These are phyloP conservation scores for Penicillium sp. DNA, from an alignment of 2,329 filamentous ascomycete species.

Conservation along the genomic window DNA sequence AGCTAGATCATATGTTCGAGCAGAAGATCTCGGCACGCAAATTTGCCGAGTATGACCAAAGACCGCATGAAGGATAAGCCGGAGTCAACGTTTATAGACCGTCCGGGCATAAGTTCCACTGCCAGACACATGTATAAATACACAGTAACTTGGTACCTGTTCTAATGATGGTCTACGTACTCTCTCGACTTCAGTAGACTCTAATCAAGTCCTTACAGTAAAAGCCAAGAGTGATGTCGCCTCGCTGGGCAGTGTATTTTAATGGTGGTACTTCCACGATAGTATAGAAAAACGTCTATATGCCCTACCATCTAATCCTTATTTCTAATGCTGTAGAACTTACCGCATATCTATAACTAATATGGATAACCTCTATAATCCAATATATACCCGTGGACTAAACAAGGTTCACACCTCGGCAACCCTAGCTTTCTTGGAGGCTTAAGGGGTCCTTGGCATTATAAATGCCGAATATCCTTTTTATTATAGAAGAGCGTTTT, in stretches of 20 bases:
- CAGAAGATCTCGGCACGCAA: not conserved
- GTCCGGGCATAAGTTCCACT: not conserved
- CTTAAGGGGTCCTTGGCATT: not conserved
- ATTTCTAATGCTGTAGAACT: not conserved
- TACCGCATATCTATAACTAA: not conserved
- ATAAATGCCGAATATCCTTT: not conserved
- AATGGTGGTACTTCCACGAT: not conserved
- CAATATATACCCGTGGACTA: not conserved
- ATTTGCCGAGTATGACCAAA: not conserved
- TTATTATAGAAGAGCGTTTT: not conserved
- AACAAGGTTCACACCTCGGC: not conserved
- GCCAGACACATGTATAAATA: not conserved
- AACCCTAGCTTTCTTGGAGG: not conserved
- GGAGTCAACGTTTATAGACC: not conserved
- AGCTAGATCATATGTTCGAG: constrained; percentile 12
- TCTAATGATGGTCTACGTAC: not conserved
- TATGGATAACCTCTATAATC: not conserved
- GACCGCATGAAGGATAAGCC: not conserved
- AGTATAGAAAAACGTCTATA: not conserved
- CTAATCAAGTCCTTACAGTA: not conserved
- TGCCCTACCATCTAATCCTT: not conserved
- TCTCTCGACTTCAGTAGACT: not conserved
- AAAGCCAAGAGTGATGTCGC: not conserved
- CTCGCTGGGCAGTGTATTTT: not conserved
- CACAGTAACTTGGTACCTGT: not conserved